Percentiles rank a stretch among this genome's conserved stretches.
These are phyloP conservation scores for Mallotus japonicus DNA, from an alignment of 441 rosid genomes.

Conservation along the genomic window DNA sequence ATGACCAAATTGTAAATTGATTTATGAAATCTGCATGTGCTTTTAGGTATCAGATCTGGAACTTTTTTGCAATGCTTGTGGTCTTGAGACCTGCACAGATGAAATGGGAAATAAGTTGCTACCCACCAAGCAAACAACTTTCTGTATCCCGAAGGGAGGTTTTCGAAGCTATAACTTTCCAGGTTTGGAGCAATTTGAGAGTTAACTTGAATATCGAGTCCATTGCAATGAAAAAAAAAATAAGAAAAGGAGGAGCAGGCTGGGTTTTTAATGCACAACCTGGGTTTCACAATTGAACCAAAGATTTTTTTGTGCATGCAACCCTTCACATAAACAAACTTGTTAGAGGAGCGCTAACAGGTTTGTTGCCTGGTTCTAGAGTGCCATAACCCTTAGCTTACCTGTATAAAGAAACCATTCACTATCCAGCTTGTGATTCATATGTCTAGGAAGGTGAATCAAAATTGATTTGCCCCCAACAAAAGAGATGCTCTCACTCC, in stretches of 20 bases:
- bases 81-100: conserved; percentile 57
- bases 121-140: conserved; percentile 66
- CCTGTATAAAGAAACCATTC: background rate
- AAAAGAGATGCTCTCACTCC: background rate
- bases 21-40: conserved; percentile 12
- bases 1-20: background rate
- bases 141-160: conserved; percentile 47
- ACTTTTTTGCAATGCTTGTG: conserved; percentile 69
- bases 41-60: conserved; percentile 67
- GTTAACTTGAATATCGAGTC: background rate
- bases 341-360: background rate
- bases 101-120: conserved; percentile 52
- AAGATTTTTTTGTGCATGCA: background rate
- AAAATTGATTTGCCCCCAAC: background rate
- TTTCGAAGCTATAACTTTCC: conserved; percentile 41
- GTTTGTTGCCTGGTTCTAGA: background rate
- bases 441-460: background rate
- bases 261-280: background rate
- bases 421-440: background rate
- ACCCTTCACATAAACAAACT: background rate
- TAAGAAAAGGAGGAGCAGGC: background rate
- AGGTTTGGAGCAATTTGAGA: conserved; percentile 39
- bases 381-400: background rate
- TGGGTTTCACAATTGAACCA: too few species aligned
- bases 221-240: background rate